Evolutionary conservation across 2,329 filamentous ascomycete genomes (phyloP).

Genomic region (Thermomyces lanuginosus): DNA sequence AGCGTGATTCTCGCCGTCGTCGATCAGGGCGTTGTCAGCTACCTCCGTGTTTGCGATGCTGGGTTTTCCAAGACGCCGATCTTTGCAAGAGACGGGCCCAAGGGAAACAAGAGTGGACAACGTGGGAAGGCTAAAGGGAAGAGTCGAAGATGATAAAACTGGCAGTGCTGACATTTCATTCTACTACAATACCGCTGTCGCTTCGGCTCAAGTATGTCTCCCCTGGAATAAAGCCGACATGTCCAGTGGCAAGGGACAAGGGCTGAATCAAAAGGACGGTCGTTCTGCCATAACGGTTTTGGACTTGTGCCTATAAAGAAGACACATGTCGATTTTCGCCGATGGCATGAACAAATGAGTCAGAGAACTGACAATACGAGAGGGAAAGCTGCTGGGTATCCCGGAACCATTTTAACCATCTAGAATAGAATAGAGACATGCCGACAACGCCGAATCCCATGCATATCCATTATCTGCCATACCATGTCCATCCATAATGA

Average conservation of each 20-base stretch:
- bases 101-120: conserved; percentile 17
- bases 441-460: too few relatives aligned
- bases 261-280: conserved; percentile 15
- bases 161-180: background rate
- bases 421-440: too few relatives aligned
- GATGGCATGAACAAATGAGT: too few relatives aligned
- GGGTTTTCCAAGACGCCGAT: conserved; percentile 62
- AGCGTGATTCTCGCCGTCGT: conserved; percentile 78
- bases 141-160: conserved; percentile 18
- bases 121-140: conserved; percentile 9
- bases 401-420: too few relatives aligned
- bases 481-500: too few relatives aligned
- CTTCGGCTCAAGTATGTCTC: conserved; percentile 11
- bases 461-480: too few relatives aligned
- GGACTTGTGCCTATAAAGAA: too few relatives aligned
- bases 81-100: conserved; percentile 24
- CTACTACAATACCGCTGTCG: conserved; percentile 3
- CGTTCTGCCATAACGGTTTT: too few relatives aligned
- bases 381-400: too few relatives aligned
- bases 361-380: too few relatives aligned
- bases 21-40: conserved; percentile 79
- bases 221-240: conserved; percentile 14
- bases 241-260: conserved; percentile 10
- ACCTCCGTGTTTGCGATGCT: conserved; percentile 62
- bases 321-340: too few relatives aligned